phyloP scores from a whole-genome alignment of 2,329 filamentous ascomycete species.

The Claviceps lovelessii region DNA sequence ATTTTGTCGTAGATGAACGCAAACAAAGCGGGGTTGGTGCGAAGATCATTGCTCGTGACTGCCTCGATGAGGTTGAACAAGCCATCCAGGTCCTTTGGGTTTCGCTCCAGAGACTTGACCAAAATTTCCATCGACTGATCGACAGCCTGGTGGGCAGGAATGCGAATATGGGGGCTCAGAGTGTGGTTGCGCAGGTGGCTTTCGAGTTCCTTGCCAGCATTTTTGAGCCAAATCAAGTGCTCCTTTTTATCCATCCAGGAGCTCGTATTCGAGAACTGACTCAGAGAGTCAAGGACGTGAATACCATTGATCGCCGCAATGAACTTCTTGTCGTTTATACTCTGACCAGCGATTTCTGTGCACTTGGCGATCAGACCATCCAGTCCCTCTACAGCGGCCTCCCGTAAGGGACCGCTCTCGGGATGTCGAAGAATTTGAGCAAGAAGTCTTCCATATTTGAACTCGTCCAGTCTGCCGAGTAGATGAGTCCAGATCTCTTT shows the following conservation, averaged over 20 bases:
- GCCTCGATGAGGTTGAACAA: conserved; percentile 75
- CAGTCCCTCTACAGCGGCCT: conserved; percentile 58
- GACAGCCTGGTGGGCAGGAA: conserved; percentile 77
- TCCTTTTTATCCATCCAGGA: conserved; percentile 60
- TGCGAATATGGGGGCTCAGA: conserved; percentile 56
- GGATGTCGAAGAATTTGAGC: conserved; percentile 70
- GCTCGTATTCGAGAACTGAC: conserved; percentile 46
- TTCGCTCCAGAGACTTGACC: conserved; percentile 61
- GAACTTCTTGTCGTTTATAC: conserved; percentile 49
- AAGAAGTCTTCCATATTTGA: conserved; percentile 80
- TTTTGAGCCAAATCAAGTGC: conserved; percentile 44
- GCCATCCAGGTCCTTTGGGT: conserved; percentile 64
- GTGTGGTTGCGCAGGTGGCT: conserved; percentile 54
- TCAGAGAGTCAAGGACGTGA: conserved; percentile 69
- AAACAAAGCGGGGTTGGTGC: conserved; percentile 59
- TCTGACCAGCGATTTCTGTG: conserved; percentile 46
- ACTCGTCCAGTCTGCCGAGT: conserved; percentile 63
- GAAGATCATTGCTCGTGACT: conserved; percentile 71
- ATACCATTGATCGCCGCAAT: conserved; percentile 73
- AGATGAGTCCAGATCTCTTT: conserved; percentile 76
- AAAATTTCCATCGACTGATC: conserved; percentile 80
- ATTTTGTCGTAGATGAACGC: conserved; percentile 75
- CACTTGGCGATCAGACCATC: conserved; percentile 56
- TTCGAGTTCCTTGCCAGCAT: conserved; percentile 65
- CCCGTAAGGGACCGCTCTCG: conserved; percentile 59